Base-by-base conservation (phyloP, 2,329 filamentous ascomycete species). In the Xylariaceae sp. region DNA sequence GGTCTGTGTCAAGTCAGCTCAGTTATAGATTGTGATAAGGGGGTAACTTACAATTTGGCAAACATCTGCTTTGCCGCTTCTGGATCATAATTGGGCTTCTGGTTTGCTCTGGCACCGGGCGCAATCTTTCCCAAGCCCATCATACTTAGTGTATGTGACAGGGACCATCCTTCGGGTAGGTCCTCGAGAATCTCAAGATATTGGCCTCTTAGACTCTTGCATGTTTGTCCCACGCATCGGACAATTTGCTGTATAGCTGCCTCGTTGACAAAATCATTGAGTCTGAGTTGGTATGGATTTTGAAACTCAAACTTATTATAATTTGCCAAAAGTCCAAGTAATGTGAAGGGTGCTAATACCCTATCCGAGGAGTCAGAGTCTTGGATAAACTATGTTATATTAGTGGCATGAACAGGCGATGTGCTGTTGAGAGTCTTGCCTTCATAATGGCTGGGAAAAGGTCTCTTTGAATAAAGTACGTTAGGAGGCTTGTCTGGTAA, bases 251-350 rank as follows among this genome's bases (percentile, higher is more conserved):
- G 83, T 64, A 97, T 97, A 2, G 89, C 88, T 0, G 81, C 77
- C 67, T 97, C 92, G 68, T 99, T 96, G 65, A 97, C 91, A 72
- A 97, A 97, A 71, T 97, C 92, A 64, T 93, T 92, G 13, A 99
- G 81, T 23, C 93, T 89, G 58, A 95, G 77, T 65, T 94, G 88
- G 66, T 99, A 99, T 0, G 93, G 93, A 64, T 99, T 99, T 70
- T 96, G 92, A 52, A 95, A 93, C 72, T 99, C 94, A 67, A 99
- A 99, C 72, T 97, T 99, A 81, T 99, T 97, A 81, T 97, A 97
- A 74, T 97, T 99, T 60, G 91, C 89, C 47, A 99, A 78, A 3
- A 97, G 80, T 10, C 93, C 93, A 16, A 97, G 80, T 8, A 97
- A 81, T 11, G 88, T 84, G 62, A 97, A 92, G 0, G 93, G 88